Evolutionary conservation across 2,329 filamentous ascomycete genomes (phyloP).

Genomic region (Hypoxylon sp.): DNA sequence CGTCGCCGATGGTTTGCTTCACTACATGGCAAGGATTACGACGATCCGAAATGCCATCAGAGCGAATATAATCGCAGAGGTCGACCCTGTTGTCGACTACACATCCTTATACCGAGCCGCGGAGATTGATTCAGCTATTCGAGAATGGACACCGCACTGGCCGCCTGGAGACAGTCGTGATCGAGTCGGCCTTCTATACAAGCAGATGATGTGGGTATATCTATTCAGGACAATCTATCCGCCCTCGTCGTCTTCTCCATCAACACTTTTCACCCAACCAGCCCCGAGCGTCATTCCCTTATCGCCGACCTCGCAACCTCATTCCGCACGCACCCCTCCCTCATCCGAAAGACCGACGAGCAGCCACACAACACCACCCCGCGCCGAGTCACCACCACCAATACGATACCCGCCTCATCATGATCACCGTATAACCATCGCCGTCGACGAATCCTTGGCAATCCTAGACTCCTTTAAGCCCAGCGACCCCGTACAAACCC

Average conservation of each 20-base stretch:
- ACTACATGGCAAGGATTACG: constrained; percentile 80
- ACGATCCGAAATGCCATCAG: constrained; percentile 79
- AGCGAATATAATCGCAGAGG: constrained; percentile 66
- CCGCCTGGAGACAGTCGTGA: constrained; percentile 65
- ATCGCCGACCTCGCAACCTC: constrained; percentile 37
- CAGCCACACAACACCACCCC: constrained; percentile 29
- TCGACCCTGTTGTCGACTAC: constrained; percentile 77
- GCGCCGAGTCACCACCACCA: constrained; percentile 54
- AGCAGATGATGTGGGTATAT: constrained; percentile 73
- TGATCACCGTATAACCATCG: constrained; percentile 60
- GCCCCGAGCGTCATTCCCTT: constrained; percentile 33
- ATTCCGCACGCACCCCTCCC: constrained; percentile 33
- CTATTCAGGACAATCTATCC: constrained; percentile 69
- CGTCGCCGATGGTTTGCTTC: constrained; percentile 82
- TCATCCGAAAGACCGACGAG: constrained; percentile 33
- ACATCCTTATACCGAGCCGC: constrained; percentile 75
- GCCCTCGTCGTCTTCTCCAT: constrained; percentile 48
- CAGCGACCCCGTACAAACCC: constrained; percentile 65
- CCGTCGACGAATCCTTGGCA: constrained; percentile 64
- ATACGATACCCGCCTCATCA: constrained; percentile 58
- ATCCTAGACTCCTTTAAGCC: constrained; percentile 65
- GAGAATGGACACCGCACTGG: constrained; percentile 75
- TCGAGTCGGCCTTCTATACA: constrained; percentile 66
- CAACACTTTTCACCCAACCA: constrained; percentile 29
- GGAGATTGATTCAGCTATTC: constrained; percentile 77